phyloP scores from a whole-genome alignment of 2,329 filamentous ascomycete genomes.

The Cyphellophora attinorum region DNA sequence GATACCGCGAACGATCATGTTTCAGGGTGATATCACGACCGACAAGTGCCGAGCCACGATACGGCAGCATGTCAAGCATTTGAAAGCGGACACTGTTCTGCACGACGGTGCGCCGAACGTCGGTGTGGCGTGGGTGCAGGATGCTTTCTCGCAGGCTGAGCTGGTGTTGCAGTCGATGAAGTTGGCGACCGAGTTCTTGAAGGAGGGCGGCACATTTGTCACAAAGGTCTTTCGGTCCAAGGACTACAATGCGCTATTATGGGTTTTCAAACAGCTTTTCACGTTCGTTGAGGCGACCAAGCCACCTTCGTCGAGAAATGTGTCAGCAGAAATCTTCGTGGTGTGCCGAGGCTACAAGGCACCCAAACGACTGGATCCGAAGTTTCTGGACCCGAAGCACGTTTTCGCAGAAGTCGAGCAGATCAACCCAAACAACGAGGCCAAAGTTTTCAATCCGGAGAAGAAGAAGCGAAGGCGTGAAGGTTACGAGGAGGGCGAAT shows the following conservation, averaged over 20 bases:
- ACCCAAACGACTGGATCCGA: constrained; percentile 84
- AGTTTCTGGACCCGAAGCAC: constrained; percentile 77
- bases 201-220: constrained; percentile 83
- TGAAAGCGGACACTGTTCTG: constrained; percentile 90
- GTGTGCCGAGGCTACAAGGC: constrained; percentile 94
- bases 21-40: constrained; percentile 96
- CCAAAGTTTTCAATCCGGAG: constrained; percentile 96
- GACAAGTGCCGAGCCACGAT: constrained; percentile 91
- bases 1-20: constrained; percentile 86
- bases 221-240: constrained; percentile 97
- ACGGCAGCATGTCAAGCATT: constrained; percentile 80
- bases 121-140: constrained; percentile 94
- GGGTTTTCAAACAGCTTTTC: constrained; percentile 97
- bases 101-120: constrained; percentile 98
- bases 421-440: constrained; percentile 85
- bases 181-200: constrained; percentile 84
- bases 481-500: constrained; percentile 95
- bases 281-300: constrained; percentile 94
- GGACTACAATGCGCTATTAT: constrained; percentile 89
- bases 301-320: constrained; percentile 87
- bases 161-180: constrained; percentile 84
- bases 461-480: constrained; percentile 95
- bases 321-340: constrained; percentile 97
- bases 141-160: constrained; percentile 96
- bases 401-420: constrained; percentile 90